These are phyloP conservation scores for Sparassis latifolia DNA, from an alignment of 1,284 basidiomycete species.

Conservation along the genomic window DNA sequence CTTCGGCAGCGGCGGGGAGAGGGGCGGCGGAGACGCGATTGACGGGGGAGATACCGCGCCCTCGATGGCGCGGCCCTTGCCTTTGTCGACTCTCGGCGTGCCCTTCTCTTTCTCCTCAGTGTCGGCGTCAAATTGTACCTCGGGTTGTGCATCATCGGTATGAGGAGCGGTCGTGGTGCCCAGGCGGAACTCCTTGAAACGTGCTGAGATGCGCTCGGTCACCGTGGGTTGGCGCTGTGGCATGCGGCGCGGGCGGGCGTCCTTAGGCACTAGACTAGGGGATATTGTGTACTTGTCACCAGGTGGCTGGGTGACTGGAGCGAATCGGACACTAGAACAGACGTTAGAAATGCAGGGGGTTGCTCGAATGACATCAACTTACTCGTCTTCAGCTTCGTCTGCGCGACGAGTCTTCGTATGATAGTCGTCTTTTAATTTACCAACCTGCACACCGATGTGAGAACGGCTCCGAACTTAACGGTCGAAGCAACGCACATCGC, in stretches of 20 bases:
- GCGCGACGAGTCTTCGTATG: slow-evolving; percentile 72
- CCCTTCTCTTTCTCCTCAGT: slow-evolving; percentile 32
- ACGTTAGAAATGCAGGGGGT: neutral
- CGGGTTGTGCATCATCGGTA: slow-evolving; percentile 18
- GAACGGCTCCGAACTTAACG: neutral
- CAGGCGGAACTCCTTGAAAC: slow-evolving; percentile 66
- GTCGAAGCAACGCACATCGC: slow-evolving; percentile 38
- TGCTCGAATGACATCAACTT: slow-evolving; percentile 26
- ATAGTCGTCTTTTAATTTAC: slow-evolving; percentile 71
- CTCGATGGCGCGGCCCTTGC: slow-evolving; percentile 63
- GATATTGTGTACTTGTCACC: slow-evolving; percentile 72
- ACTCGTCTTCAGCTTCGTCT: slow-evolving; percentile 91
- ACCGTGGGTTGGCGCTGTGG: slow-evolving; percentile 62
- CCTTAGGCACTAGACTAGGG: slow-evolving; percentile 56
- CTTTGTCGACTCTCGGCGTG: slow-evolving; percentile 61
- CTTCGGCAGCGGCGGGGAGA: slow-evolving; percentile 48
- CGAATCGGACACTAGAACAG: slow-evolving; percentile 64
- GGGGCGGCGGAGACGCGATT: slow-evolving; percentile 53
- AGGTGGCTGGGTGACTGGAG: slow-evolving; percentile 52
- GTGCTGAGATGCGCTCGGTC: slow-evolving; percentile 70
- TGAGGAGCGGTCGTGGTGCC: slow-evolving; percentile 33
- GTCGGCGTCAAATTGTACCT: slow-evolving; percentile 30
- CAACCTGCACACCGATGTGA: slow-evolving; percentile 29
- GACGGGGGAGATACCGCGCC: slow-evolving; percentile 30
- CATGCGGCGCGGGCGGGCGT: slow-evolving; percentile 33